Percentiles rank a stretch among this genome's conserved stretches.
Conservation (phyloP, 1,284 basidiomycete genomes). For the Acaromyces ingoldii region DNA sequence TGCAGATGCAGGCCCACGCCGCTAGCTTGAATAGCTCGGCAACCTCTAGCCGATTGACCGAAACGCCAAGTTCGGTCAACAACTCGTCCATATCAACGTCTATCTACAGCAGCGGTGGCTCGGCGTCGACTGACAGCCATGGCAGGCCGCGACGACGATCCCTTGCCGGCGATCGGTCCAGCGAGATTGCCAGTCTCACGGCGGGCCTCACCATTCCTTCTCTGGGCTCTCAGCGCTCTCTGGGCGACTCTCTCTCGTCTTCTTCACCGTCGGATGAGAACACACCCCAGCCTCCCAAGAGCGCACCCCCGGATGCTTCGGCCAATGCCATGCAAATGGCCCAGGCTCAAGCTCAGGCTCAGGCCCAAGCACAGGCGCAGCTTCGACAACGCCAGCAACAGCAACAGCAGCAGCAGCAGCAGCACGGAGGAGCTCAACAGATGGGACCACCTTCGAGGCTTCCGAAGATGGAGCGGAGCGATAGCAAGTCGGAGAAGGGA, state of each 20-base stretch:
- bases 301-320: slow-evolving; percentile 22
- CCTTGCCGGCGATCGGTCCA: slow-evolving; percentile 9
- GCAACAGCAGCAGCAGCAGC: too few relatives aligned
- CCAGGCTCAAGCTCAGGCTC: not conserved
- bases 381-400: slow-evolving; percentile 1
- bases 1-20: slow-evolving; percentile 14
- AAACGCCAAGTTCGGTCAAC: slow-evolving; percentile 14
- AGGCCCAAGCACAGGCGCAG: slow-evolving; percentile 14
- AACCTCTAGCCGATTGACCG: slow-evolving; percentile 20
- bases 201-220: slow-evolving; percentile 20
- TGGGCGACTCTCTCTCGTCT: too few relatives aligned
- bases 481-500: slow-evolving; percentile 24
- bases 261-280: slow-evolving; percentile 7
- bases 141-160: slow-evolving; percentile 2
- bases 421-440: too few relatives aligned
- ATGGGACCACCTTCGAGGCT: not conserved
- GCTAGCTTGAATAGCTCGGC: slow-evolving; percentile 25
- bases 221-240: too few relatives aligned
- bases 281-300: slow-evolving; percentile 18
- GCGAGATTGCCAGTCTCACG: slow-evolving; percentile 31
- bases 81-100: slow-evolving; percentile 10
- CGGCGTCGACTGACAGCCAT: slow-evolving; percentile 13
- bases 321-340: slow-evolving; percentile 30
- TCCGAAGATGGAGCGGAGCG: slow-evolving; percentile 8
- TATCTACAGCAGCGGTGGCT: slow-evolving; percentile 20